Evolutionary conservation across 2,329 filamentous ascomycete genomes (phyloP), one percentile per base, ranked within the genome.

Genomic region (Cucurbitaria berberidis): DNA sequence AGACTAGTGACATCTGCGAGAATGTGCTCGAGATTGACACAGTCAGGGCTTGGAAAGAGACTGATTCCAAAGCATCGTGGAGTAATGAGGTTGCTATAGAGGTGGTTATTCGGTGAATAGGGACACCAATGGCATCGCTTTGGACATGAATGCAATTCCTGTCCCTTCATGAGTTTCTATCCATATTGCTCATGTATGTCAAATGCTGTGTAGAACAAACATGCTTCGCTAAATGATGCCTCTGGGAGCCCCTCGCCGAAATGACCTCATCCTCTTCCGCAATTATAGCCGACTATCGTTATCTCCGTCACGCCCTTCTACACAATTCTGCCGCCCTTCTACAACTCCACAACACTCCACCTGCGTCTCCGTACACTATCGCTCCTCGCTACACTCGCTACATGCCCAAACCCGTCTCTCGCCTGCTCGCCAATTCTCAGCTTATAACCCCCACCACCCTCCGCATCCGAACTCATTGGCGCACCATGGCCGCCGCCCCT

Each of bases 11-110:
- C 27, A 65, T 69, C n/a, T 77, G 85, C 52, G 63, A 73, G 0
- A 79, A 81, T 53, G 83, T 98, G 7, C 74, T 98, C 27, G 87
- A 91, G 61, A 83, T 98, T 49, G 90, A 98, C 77, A 74, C 91
- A 11, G 83, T 86, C 61, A 80, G 77, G 26, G 93, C 93, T 0
- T 98, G 92, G 92, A 82, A 83, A 40, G 85, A 90, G 64, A 82
- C 92, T 78, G 83, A 81, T 0, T 79, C 95, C 49, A 77, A 86
- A 52, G 82, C 84, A 32, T 86, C 88, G 7, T 96, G 90, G 88
- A 88, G 86, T 60, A 96, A 96, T 41, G 71, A 74, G 45, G 67
- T 73, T 15, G 67, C 64, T 26, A 58, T 74, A 1, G 71, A 74
- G 46, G 61, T 74, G 1, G 51, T 72, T 1, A 67, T 74, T 44